These are phyloP conservation scores for Salvia rosmarinus DNA, from an alignment of 257 asterid species.

Conservation along the genomic window DNA sequence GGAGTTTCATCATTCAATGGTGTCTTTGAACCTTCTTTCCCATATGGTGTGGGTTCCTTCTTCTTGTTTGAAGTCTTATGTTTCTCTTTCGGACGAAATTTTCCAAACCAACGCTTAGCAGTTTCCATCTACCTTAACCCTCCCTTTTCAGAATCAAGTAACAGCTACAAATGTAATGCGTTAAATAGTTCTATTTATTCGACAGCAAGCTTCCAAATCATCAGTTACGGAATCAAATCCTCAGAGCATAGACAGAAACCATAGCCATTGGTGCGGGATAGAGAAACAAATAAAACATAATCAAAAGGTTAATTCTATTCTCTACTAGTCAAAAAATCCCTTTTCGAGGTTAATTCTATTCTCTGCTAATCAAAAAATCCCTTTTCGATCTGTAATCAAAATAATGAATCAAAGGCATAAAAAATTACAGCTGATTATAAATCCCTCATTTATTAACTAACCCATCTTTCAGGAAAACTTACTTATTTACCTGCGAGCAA, in stretches of 20 bases:
- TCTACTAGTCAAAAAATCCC: slow-evolving; percentile 18
- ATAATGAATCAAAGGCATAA: slow-evolving; percentile 19
- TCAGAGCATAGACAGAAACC: slow-evolving; percentile 22
- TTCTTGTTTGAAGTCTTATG: slow-evolving; percentile 62
- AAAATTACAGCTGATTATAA: not conserved
- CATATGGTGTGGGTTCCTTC: slow-evolving; percentile 60
- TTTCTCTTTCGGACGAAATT: slow-evolving; percentile 67
- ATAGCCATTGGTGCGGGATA: slow-evolving; percentile 42
- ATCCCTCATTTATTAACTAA: slow-evolving; percentile 7
- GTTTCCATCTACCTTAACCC: slow-evolving; percentile 57
- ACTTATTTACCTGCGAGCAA: not conserved
- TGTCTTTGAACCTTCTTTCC: slow-evolving; percentile 63
- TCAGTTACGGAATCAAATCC: slow-evolving; percentile 42
- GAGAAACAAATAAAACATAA: slow-evolving; percentile 28
- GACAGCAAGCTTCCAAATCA: slow-evolving; percentile 39
- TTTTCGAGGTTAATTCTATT: too few species aligned
- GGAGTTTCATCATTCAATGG: slow-evolving; percentile 68
- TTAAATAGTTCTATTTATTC: slow-evolving; percentile 32
- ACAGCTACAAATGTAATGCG: slow-evolving; percentile 33
- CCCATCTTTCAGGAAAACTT: slow-evolving; percentile 11
- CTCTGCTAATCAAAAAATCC: slow-evolving; percentile 20
- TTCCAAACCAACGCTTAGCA: slow-evolving; percentile 77
- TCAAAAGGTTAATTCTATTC: slow-evolving; percentile 30
- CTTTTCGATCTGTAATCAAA: slow-evolving; percentile 12
- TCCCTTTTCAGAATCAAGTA: slow-evolving; percentile 38